Conservation (phyloP, 192 early-diverging fungal genomes). For the Backusella liffmaniae region DNA sequence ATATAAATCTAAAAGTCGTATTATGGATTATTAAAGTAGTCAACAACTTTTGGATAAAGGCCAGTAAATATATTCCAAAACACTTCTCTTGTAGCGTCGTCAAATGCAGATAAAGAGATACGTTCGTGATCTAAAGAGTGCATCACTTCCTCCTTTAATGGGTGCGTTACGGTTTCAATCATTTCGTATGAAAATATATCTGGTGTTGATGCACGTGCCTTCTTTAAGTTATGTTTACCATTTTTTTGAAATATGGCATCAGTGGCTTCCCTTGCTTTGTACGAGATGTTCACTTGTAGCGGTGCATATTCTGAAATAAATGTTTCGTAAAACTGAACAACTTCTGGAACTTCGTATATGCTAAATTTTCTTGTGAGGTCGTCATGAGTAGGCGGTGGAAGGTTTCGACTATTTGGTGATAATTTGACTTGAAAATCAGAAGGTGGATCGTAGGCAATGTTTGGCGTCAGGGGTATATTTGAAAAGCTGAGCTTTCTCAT, state of each 20-base stretch:
- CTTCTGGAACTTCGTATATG: not conserved
- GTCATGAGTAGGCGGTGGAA: not conserved
- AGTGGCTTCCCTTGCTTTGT: conserved; percentile 9
- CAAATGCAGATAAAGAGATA: not conserved
- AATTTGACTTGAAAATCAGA: not conserved
- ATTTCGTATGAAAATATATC: not conserved
- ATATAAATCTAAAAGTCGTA: not conserved
- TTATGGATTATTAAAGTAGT: not conserved
- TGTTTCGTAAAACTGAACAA: conserved; percentile 20
- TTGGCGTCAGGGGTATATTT: not conserved
- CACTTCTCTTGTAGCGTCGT: conserved; percentile 14
- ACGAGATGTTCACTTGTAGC: conserved; percentile 23
- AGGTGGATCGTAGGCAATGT: not conserved
- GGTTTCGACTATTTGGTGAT: not conserved
- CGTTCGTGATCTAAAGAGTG: not conserved
- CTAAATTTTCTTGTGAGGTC: not conserved
- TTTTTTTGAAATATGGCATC: conserved; percentile 6
- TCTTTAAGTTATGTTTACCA: not conserved
- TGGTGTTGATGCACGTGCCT: not conserved
- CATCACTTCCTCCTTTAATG: not conserved
- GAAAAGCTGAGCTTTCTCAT: not conserved
- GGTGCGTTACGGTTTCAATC: not conserved
- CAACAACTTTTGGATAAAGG: conserved; percentile 17
- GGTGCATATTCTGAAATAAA: conserved; percentile 14
- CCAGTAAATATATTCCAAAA: conserved; percentile 24